Conservation (phyloP, 2,329 filamentous ascomycete genomes). For the Sporothrix globosa region DNA sequence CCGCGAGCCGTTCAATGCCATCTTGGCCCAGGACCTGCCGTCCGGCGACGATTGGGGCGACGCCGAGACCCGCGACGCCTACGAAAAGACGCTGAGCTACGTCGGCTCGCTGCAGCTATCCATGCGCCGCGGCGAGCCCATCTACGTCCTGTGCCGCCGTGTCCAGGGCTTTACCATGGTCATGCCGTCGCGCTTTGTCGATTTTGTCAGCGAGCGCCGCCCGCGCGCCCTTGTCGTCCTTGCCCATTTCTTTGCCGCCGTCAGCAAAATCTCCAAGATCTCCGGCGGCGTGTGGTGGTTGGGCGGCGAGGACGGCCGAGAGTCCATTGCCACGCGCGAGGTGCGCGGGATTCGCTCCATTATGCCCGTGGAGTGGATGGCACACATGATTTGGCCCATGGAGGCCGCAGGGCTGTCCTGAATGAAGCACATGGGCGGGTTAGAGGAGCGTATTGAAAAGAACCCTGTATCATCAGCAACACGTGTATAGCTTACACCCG, state of each 20-base stretch:
- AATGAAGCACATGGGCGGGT: neutral
- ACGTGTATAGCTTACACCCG: neutral
- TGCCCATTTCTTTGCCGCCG: slow-evolving; percentile 40
- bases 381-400: slow-evolving; percentile 38
- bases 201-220: slow-evolving; percentile 37
- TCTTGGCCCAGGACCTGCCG: slow-evolving; percentile 36
- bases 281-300: slow-evolving; percentile 39
- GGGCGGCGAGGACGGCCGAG: slow-evolving; percentile 32
- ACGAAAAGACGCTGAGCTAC: slow-evolving; percentile 41
- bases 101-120: slow-evolving; percentile 39
- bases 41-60: slow-evolving; percentile 37
- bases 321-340: slow-evolving; percentile 39
- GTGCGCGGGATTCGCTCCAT: slow-evolving; percentile 38
- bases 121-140: slow-evolving; percentile 41
- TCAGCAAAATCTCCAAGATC: slow-evolving; percentile 34
- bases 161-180: slow-evolving; percentile 40
- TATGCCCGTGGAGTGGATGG: slow-evolving; percentile 37
- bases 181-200: slow-evolving; percentile 37
- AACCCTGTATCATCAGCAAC: neutral
- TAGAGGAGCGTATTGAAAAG: neutral
- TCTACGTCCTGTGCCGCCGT: slow-evolving; percentile 40
- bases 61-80: slow-evolving; percentile 38
- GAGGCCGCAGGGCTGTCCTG: slow-evolving; percentile 35
- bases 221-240: slow-evolving; percentile 40
- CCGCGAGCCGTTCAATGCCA: slow-evolving; percentile 34